phyloP scores from a whole-genome alignment of 345 rosid genomes.

The Gossypium rotundifolium region DNA sequence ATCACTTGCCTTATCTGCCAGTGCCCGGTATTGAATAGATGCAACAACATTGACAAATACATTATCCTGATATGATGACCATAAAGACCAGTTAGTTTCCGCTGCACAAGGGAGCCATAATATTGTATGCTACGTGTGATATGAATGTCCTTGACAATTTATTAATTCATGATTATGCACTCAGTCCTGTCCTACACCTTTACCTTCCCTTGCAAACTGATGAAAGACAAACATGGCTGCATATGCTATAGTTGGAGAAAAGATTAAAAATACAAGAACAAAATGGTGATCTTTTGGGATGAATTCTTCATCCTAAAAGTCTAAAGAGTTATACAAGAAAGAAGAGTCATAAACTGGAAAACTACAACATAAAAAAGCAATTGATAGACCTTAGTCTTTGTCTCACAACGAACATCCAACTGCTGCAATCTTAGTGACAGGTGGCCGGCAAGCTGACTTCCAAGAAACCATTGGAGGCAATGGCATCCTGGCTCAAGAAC shows the following conservation, averaged over 20 bases:
- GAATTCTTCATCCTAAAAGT: background rate
- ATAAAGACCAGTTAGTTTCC: background rate
- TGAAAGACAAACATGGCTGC: background rate
- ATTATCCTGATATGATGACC: background rate
- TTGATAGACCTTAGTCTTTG: background rate
- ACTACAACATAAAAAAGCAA: conserved; percentile 34
- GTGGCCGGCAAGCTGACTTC: conserved; percentile 50
- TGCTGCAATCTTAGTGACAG: conserved; percentile 28
- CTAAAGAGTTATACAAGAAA: background rate
- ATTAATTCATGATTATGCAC: background rate
- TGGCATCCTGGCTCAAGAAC: conserved; percentile 70
- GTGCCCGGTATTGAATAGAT: background rate
- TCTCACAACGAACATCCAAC: background rate
- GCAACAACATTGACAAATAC: background rate
- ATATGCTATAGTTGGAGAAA: background rate
- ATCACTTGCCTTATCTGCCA: background rate
- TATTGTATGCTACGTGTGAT: background rate
- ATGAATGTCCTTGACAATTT: background rate
- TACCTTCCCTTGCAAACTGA: background rate
- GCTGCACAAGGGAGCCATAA: background rate
- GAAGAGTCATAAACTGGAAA: background rate
- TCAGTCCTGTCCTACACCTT: background rate
- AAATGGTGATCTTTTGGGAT: background rate
- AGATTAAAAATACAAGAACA: background rate
- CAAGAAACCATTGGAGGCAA: conserved; percentile 54